Conservation (phyloP, 2,329 filamentous ascomycete genomes). For the Claviceps paspali region DNA sequence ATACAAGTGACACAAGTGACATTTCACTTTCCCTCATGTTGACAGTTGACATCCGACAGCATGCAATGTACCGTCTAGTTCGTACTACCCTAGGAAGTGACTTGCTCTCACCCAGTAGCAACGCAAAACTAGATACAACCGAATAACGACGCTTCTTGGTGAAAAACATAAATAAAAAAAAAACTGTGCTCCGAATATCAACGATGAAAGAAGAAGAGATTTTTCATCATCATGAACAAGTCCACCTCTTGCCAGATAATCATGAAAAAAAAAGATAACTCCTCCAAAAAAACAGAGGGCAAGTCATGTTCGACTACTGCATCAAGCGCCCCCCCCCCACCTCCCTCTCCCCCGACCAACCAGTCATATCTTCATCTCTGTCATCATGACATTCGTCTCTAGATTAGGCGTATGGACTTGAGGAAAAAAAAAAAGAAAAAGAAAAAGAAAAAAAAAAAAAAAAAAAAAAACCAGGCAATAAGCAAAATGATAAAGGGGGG, state of each 20-base stretch:
- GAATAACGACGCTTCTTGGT: too few relatives aligned
- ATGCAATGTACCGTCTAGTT: too few relatives aligned
- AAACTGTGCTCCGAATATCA: background rate
- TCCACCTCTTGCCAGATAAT: conserved; percentile 3
- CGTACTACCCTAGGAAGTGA: too few relatives aligned
- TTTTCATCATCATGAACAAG: too few relatives aligned
- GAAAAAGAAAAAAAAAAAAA: conserved; percentile 1
- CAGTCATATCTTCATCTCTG: conserved; percentile 18
- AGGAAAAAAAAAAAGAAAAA: background rate
- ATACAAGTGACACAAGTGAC: too few relatives aligned
- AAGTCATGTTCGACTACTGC: background rate
- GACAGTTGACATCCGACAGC: too few relatives aligned
- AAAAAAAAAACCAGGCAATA: background rate
- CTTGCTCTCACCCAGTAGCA: too few relatives aligned
- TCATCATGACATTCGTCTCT: conserved; percentile 16
- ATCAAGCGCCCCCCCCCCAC: too few relatives aligned
- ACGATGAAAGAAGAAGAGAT: background rate
- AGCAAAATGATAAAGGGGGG: conserved; percentile 4
- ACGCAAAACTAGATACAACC: background rate
- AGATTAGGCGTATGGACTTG: conserved; percentile 8
- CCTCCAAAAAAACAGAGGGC: background rate
- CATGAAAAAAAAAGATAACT: background rate
- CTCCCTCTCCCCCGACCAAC: too few relatives aligned
- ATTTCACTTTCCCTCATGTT: too few relatives aligned
- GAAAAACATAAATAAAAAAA: too few relatives aligned